Percentiles rank a stretch among this genome's conserved stretches.
These are phyloP conservation scores for Penicillium psychrofluorescens DNA, from an alignment of 495 filamentous ascomycete genomes.

Conservation along the genomic window DNA sequence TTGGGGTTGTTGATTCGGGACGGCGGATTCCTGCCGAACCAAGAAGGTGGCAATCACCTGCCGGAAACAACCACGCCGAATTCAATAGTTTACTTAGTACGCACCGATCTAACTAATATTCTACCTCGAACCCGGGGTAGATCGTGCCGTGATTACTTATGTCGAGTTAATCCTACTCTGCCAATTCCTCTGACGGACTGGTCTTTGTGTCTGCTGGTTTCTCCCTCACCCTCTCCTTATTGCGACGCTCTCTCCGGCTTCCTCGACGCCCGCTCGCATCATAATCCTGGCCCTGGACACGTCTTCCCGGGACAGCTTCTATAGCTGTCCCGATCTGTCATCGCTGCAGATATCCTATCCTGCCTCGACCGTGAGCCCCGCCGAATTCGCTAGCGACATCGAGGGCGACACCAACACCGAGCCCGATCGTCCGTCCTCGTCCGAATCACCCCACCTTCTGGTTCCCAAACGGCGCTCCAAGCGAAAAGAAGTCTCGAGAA, in stretches of 20 bases:
- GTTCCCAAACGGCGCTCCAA: constrained; percentile 23
- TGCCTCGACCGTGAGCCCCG: constrained; percentile 14
- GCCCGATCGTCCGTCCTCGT: constrained; percentile 27
- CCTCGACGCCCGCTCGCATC: constrained; percentile 17
- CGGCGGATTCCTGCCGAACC: no score
- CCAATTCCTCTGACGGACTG: background rate
- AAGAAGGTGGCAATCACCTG: no score
- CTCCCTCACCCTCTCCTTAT: constrained; percentile 18
- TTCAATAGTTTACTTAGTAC: no score
- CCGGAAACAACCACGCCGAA: no score
- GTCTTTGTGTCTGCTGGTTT: constrained; percentile 4
- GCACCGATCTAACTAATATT: no score
- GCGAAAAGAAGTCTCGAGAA: constrained; percentile 31
- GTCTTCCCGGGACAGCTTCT: constrained; percentile 39
- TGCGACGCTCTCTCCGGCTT: constrained; percentile 13
- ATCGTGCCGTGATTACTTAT: no score
- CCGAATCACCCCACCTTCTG: constrained; percentile 26
- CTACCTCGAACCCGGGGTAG: no score
- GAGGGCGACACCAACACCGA: constrained; percentile 24
- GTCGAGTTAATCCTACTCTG: no score
- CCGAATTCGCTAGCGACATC: constrained; percentile 10
- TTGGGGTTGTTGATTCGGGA: no score
- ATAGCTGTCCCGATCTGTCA: constrained; percentile 47
- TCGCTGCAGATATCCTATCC: constrained; percentile 34
- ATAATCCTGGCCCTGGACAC: constrained; percentile 43